phyloP scores from a whole-genome alignment of 2,329 filamentous ascomycete genomes.

The Metarhizium album region DNA sequence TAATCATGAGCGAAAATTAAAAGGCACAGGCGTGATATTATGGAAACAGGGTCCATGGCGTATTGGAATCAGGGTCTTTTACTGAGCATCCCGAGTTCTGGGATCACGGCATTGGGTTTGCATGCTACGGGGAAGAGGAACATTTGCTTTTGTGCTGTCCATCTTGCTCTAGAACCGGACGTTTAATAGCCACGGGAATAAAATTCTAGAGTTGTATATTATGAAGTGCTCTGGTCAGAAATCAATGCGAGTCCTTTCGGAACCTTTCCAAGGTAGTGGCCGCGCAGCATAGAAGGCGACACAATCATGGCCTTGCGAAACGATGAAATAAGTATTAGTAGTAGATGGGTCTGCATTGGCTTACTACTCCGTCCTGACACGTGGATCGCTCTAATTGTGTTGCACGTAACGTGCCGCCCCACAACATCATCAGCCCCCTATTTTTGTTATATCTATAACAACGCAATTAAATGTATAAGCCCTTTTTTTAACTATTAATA shows the following conservation, averaged over 20 bases:
- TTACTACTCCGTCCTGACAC: no score
- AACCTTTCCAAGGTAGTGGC: no score
- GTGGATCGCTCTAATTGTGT: no score
- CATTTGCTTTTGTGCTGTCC: background rate
- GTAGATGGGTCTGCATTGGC: no score
- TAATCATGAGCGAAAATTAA: background rate
- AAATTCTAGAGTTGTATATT: background rate
- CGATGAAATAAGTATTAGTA: no score
- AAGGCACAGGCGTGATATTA: background rate
- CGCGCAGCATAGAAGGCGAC: no score
- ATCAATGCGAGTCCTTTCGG: background rate
- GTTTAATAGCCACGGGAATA: background rate
- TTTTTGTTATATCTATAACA: no score
- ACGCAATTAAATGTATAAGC: no score
- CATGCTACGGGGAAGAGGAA: background rate
- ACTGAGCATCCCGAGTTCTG: background rate
- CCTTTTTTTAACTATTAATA: no score
- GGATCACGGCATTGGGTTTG: background rate
- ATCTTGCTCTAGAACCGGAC: background rate
- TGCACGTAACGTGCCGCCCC: no score
- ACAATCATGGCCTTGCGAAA: no score
- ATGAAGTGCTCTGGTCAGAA: background rate
- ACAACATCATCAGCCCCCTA: no score
- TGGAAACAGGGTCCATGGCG: background rate
- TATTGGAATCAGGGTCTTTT: background rate